These are phyloP conservation scores for Tetraselmis chui DNA, from an alignment of 139 green algal species.

Conservation along the genomic window DNA sequence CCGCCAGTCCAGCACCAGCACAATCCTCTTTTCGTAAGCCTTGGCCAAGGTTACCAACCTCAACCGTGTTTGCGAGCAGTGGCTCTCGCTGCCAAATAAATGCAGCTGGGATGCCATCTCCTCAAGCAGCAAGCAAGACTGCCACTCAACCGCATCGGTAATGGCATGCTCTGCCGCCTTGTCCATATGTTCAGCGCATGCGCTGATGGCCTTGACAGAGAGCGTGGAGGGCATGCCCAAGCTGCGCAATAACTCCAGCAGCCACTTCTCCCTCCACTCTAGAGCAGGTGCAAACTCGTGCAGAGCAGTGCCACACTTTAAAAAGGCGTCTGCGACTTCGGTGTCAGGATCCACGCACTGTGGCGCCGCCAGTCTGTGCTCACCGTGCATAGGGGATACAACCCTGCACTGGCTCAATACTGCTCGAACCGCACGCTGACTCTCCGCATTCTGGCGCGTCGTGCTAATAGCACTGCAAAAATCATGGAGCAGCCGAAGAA, in stretches of 20 bases:
- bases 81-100: no score
- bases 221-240: not conserved
- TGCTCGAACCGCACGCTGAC: no score
- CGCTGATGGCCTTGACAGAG: not conserved
- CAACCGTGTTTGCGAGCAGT: no score
- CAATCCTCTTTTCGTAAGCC: not conserved
- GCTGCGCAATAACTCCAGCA: not conserved
- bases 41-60: no score
- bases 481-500: not conserved
- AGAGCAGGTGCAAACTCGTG: not conserved
- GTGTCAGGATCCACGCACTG: not conserved
- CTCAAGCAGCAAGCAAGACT: not conserved
- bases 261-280: not conserved
- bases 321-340: not conserved
- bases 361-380: not conserved
- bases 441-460: not conserved
- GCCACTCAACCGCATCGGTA: not conserved
- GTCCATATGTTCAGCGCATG: not conserved
- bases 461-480: no score
- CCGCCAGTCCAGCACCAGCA: not conserved
- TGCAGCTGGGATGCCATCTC: not conserved
- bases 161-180: not conserved
- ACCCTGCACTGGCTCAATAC: not conserved
- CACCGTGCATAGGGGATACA: no score
- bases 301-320: not conserved